phyloP scores from a whole-genome alignment of 1,139 yeast species.

The Dujonia santamariae region DNA sequence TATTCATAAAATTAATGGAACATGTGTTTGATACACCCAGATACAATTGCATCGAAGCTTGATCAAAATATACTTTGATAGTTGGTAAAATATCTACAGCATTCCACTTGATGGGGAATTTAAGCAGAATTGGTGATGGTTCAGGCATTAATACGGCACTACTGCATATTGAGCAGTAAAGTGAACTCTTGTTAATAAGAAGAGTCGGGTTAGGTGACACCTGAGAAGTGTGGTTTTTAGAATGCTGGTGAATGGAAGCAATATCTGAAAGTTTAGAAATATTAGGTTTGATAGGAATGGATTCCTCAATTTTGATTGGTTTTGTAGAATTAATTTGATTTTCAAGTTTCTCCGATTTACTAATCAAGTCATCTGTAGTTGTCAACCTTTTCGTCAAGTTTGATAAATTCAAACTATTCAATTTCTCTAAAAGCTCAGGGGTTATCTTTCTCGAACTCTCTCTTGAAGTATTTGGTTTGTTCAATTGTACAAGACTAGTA shows the following conservation, averaged over 20 bases:
- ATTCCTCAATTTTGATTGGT: conserved; percentile 4
- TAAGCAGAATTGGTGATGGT: conserved; percentile 26
- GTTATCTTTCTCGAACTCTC: background rate
- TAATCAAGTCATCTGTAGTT: background rate
- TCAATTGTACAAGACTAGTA: background rate
- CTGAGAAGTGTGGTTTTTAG: background rate
- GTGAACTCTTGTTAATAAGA: conserved; percentile 22
- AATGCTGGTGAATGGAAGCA: conserved; percentile 5
- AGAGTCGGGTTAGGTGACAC: conserved; percentile 24
- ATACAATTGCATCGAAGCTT: background rate
- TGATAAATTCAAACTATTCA: conserved; percentile 13
- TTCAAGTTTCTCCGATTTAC: conserved; percentile 4
- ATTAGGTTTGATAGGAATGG: background rate
- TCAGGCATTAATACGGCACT: conserved; percentile 26
- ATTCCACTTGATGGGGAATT: conserved; percentile 27
- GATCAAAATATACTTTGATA: conserved; percentile 11
- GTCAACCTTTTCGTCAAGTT: conserved; percentile 9
- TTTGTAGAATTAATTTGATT: conserved; percentile 6
- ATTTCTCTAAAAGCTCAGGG: conserved; percentile 10
- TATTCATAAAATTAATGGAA: conserved; percentile 30
- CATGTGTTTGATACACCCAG: background rate
- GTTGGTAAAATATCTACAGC: conserved; percentile 36
- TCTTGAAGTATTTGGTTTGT: background rate
- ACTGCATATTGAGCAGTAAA: conserved; percentile 29
- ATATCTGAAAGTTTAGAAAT: background rate